phyloP scores from a whole-genome alignment of 352 stramenopile genomes.

The Peronospora farinosa region DNA sequence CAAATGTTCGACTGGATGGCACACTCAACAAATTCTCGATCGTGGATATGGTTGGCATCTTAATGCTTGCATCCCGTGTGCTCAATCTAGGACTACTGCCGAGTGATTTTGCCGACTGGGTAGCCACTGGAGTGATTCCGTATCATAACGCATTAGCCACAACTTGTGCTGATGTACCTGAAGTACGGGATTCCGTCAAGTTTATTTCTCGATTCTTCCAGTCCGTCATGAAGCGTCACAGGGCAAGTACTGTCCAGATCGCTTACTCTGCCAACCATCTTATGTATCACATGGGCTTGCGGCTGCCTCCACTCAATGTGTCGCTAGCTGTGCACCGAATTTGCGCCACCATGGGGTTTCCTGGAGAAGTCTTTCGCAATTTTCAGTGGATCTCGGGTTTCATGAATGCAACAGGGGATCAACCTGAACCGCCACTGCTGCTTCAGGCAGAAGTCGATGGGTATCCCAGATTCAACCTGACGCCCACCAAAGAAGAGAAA shows the following conservation, averaged over 20 bases:
- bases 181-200: slow-evolving; percentile 42
- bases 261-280: slow-evolving; percentile 51
- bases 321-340: slow-evolving; percentile 49
- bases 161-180: slow-evolving; percentile 32
- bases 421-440: slow-evolving; percentile 40
- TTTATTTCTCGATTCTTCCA: slow-evolving; percentile 60
- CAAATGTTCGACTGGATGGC: slow-evolving; percentile 23
- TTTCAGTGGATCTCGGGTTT: slow-evolving; percentile 61
- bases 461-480: slow-evolving; percentile 14
- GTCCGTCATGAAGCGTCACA: slow-evolving; percentile 32
- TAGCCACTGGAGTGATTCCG: slow-evolving; percentile 50
- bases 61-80: slow-evolving; percentile 54
- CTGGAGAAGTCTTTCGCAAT: slow-evolving; percentile 50
- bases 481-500: slow-evolving; percentile 21
- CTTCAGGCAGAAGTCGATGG: slow-evolving; percentile 14
- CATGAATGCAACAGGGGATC: slow-evolving; percentile 38
- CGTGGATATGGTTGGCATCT: slow-evolving; percentile 50
- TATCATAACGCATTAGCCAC: slow-evolving; percentile 57
- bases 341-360: slow-evolving; percentile 50
- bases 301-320: slow-evolving; percentile 63
- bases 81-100: slow-evolving; percentile 59
- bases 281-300: slow-evolving; percentile 65
- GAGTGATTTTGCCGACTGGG: slow-evolving; percentile 58
- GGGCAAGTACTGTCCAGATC: slow-evolving; percentile 33
- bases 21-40: slow-evolving; percentile 40